Conservation (phyloP, 805 yeast species). For the Nakazawaea anatomiae region DNA sequence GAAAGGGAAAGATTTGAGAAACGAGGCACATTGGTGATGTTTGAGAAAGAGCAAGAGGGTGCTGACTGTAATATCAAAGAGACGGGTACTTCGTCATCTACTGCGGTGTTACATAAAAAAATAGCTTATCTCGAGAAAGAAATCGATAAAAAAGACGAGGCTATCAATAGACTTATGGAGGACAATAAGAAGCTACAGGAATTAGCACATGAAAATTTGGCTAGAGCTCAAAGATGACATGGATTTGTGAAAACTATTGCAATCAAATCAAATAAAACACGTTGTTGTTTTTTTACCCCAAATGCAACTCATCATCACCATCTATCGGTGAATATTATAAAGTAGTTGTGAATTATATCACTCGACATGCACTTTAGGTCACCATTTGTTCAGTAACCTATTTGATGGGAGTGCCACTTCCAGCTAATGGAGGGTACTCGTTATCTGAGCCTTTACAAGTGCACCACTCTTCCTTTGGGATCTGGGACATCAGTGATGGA, state of each 20-base stretch:
- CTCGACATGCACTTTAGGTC: too few relatives aligned
- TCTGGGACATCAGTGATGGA: slow-evolving; percentile 31
- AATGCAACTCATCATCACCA: too few relatives aligned
- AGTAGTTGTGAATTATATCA: too few relatives aligned
- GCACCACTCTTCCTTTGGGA: slow-evolving; percentile 33
- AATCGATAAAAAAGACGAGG: neutral
- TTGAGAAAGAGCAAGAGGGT: neutral
- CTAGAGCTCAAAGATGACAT: neutral
- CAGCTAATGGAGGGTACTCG: slow-evolving; percentile 31
- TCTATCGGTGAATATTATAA: too few relatives aligned
- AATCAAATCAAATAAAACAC: too few relatives aligned
- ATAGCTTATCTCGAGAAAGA: slow-evolving; percentile 1
- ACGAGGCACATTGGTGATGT: neutral
- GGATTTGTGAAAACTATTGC: too few relatives aligned
- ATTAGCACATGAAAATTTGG: neutral
- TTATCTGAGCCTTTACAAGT: slow-evolving; percentile 22
- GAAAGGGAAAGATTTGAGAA: neutral
- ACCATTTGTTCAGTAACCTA: neutral
- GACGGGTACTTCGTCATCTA: neutral
- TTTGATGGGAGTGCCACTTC: slow-evolving; percentile 21
- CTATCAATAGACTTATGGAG: neutral
- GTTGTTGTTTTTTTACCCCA: too few relatives aligned
- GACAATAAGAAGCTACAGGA: slow-evolving; percentile 3
- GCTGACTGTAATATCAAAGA: neutral
- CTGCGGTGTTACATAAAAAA: neutral